Evolutionary conservation across 352 stramenopile species (phyloP), one percentile per base, ranked within the genome.

Genomic region (Globisporangium spinosum): DNA sequence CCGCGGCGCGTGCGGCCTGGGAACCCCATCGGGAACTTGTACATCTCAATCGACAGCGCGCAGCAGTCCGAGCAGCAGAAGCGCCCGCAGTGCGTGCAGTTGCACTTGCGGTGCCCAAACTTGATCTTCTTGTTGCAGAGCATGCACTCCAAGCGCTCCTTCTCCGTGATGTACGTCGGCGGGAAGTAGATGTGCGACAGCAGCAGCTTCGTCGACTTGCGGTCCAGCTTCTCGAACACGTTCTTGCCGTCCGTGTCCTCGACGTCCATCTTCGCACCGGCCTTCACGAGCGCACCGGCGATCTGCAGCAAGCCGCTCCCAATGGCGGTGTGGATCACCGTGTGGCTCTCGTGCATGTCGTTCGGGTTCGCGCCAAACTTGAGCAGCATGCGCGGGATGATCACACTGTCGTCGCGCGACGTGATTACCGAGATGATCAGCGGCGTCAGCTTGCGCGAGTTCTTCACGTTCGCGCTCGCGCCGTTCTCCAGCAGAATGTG

Each of bases 381-480:
- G 51, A 95, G 82, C 63, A 95, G 80, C 87, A 95, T 95, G 62
- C 87, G 87, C 40, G 87, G 80, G 49, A 94, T 91, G 57, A 95
- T 93, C 34, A 94, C 77, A 62, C 78, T 87, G 70, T 94, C 87
- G 55, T 93, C 82, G 64, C 80, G 83, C 47, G 85, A 91, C n/a
- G 85, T 95, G 70, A 95, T 93, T 15, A 95, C 83, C 38, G 85
- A 90, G 62, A 95, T 95, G 67, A 95, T 93, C 53, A 95, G 71
- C 64, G 87, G 85, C 34, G 87, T 94, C 45, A 94, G 83, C 71
- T 91, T 92, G 58, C 87, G 87, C 38, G 81, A 89, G 74, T 95
- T 95, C 76, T 93, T 93, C 27, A 93, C 82, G 65, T 93, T 95
- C n/a, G 85, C 85, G 34, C 81, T 91, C 12, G 81, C 85, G 0